Conservation (phyloP, 179 eudicot genomes). For the Beta lomatogona region DNA sequence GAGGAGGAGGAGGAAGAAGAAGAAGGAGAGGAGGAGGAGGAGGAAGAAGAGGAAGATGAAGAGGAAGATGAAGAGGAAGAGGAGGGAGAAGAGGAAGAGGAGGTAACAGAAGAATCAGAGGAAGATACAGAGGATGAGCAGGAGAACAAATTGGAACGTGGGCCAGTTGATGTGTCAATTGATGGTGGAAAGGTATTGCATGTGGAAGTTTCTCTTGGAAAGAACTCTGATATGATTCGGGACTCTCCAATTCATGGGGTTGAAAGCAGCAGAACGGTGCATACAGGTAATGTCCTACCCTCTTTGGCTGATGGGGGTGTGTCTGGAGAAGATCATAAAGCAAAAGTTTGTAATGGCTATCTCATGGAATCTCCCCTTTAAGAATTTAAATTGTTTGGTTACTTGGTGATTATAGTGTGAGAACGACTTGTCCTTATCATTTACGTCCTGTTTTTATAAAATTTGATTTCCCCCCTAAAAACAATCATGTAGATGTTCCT, state of each 20-base stretch:
- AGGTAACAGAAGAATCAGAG: slow-evolving; percentile 26
- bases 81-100: slow-evolving; percentile 18
- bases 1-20: slow-evolving; percentile 6
- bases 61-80: neutral
- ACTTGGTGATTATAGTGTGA: neutral
- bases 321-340: neutral
- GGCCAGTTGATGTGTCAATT: slow-evolving; percentile 14
- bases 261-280: slow-evolving; percentile 13
- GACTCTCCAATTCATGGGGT: slow-evolving; percentile 22
- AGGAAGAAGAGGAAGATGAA: neutral
- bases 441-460: neutral
- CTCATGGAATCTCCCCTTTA: neutral
- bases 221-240: slow-evolving; percentile 17
- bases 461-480: neutral
- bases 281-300: slow-evolving; percentile 1
- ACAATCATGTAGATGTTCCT: slow-evolving; percentile 12
- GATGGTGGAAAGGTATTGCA: slow-evolving; percentile 22
- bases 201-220: slow-evolving; percentile 23
- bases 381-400: neutral
- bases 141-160: slow-evolving; percentile 23
- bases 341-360: slow-evolving; percentile 14
- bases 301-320: slow-evolving; percentile 24
- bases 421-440: neutral
- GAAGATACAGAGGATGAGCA: slow-evolving; percentile 31
- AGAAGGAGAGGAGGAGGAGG: slow-evolving; percentile 18